Base-by-base conservation (phyloP, 352 stramenopile species). In the Phytopythium montanum region DNA sequence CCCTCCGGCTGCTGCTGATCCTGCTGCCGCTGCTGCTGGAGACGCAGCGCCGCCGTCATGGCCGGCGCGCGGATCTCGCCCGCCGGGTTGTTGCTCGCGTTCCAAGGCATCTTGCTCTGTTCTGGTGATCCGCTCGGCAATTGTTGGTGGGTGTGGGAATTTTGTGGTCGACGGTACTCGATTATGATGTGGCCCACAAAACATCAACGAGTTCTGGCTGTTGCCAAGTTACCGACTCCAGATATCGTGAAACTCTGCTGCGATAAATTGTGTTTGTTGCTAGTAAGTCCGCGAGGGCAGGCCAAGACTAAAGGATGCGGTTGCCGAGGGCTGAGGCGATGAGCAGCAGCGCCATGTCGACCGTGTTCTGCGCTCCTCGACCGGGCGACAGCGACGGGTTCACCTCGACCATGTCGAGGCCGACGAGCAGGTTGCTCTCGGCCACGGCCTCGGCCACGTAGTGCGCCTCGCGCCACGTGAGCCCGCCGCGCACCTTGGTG, bases 351-450 rank as follows among this genome's bases (percentile, higher is more conserved):
- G 90, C 94, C 68, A 99, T 88, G 69, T 98, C 92, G 58, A 98
- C 80, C 5, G 95, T 99, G 68, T 96, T 88, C 56, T 90, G 76
- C 25, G 91, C 93, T 13, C 93, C 94, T 33, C 81, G 66, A 25
- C 83, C 92, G 28, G 96, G 82, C 6, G 92, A 89, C 53, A 99
- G 73, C 52, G 69, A 92, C 38, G 90, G 80, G 76, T 98, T 99
- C n/a, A 99, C 77, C 75, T 99, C 95, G 7, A 99, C 95, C 76
- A 99, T 97, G 69, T 99, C 95, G 29, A 98, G 85, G 6, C 89
- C 84, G 66, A 76, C 76, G 28, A 96, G 70, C 56, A 91, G 56
- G 61, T 90, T 97, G 67, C 89, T 98, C 65, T 97, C 88, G 1
- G 90, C 90, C 19, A 94, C 87, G 14, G 87, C 81, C 70, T 99